Evolutionary conservation across 495 filamentous ascomycete species (phyloP).

Genomic region (Penicillium soppii): DNA sequence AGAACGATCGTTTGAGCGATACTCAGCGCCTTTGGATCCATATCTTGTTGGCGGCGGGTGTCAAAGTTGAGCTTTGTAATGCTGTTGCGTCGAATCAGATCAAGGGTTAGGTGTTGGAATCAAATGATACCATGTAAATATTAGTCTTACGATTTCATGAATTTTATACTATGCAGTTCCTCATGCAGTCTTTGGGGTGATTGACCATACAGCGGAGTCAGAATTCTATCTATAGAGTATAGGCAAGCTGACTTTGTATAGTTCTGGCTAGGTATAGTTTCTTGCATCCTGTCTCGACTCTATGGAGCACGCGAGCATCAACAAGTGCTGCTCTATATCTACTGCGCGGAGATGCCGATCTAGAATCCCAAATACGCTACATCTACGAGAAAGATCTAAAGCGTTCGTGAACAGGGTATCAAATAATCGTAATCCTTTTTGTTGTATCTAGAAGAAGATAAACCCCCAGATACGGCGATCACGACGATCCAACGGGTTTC

Average conservation of each 20-base stretch:
- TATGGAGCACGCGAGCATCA: too few species aligned
- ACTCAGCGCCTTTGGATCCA: slow-evolving; percentile 97
- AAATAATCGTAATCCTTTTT: slow-evolving; percentile 34
- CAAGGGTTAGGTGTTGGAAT: slow-evolving; percentile 3
- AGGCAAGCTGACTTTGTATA: too few species aligned
- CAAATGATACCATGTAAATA: too few species aligned
- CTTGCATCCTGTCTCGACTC: too few species aligned
- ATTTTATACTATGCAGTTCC: too few species aligned
- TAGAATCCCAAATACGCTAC: background rate
- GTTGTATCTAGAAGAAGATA: slow-evolving; percentile 25
- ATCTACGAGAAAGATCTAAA: background rate
- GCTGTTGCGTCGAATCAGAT: slow-evolving; percentile 71
- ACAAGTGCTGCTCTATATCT: too few species aligned
- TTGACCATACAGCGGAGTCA: too few species aligned
- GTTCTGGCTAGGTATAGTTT: too few species aligned
- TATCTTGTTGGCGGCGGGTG: slow-evolving; percentile 78
- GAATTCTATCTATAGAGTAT: too few species aligned
- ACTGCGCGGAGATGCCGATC: too few species aligned
- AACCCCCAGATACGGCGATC: slow-evolving; percentile 12
- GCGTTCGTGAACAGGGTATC: slow-evolving; percentile 20
- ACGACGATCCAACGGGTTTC: slow-evolving; percentile 11
- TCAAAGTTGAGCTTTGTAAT: slow-evolving; percentile 86
- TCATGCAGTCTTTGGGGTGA: too few species aligned
- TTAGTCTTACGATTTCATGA: too few species aligned
- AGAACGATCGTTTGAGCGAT: slow-evolving; percentile 95